Base-by-base conservation (phyloP, 306 rosid species). In the Rosa persica region DNA sequence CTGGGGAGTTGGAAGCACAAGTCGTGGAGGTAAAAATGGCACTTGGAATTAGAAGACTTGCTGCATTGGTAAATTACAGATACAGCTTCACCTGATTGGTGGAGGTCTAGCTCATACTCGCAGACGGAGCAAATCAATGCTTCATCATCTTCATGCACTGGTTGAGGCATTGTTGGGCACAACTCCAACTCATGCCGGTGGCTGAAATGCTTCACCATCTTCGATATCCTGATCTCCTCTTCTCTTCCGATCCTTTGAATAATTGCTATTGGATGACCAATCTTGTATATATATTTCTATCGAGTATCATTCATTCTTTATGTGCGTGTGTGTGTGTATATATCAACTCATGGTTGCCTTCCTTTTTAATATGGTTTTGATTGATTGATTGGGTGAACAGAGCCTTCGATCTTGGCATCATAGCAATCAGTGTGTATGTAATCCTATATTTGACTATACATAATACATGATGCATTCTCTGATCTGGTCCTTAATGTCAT, bases 161-260 rank as follows among this genome's bases (percentile, higher is more conserved):
- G 40, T 55, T 61, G 67, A 15, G 17, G 67, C 39, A n/a, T 22
- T 52, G 2, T 44, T n/a, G 47, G 64, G 12, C 70, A 38, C 67
- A 76, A 39, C 38, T 62, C 73, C 68, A 76, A 49, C 46, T 62
- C 73, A 52, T 81, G 84, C 25, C 73, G 77, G 80, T 76, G 84
- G 79, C 81, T 51, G 69, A 81, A 81, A 71, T 81, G 78, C 23
- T 34, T 76, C 67, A 51, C 75, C 73, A 52, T 81, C 72, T 17
- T 34, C 5, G 19, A 34, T 36, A 44, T 44, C 48, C 36, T 3
- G 36, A 30, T 43, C 46, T 8, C 46, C 46, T 43, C 12, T 43
- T 43, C 12, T 43, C 46, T 43, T 9, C 46, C 4, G 39, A 62
- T 62, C 68, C 17, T 62, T 15, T 3, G 55, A 17, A 49, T 49